phyloP scores from a whole-genome alignment of 148 eudicot species.

The Diospyros lotus region DNA sequence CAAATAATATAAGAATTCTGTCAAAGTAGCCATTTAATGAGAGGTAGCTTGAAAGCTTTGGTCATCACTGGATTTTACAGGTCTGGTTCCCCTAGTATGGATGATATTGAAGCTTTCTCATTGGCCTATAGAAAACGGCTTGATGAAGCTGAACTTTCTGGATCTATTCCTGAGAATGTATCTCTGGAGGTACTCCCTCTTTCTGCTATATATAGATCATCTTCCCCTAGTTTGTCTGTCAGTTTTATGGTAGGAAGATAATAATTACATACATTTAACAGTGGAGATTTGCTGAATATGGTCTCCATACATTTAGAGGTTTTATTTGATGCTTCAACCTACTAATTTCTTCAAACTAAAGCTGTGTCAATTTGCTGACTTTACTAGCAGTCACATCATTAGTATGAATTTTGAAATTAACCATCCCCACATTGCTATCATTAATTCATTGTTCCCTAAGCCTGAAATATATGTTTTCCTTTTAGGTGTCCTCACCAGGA shows the following conservation, averaged over 20 bases:
- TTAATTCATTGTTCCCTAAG: not conserved
- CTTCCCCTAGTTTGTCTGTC: not conserved
- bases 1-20: not conserved
- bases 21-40: not conserved
- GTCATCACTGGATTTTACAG: constrained; percentile 31
- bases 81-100: constrained; percentile 75
- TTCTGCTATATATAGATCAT: not conserved
- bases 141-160: constrained; percentile 68
- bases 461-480: constrained; percentile 12
- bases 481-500: constrained; percentile 90
- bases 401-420: not conserved
- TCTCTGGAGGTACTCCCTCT: constrained; percentile 58
- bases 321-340: not conserved
- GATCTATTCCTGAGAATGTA: constrained; percentile 54
- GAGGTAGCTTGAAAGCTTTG: constrained; percentile 8
- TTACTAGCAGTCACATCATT: not conserved
- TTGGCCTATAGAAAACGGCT: constrained; percentile 51
- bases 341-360: not conserved
- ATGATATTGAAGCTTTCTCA: constrained; percentile 78
- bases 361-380: not conserved
- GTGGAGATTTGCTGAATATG: constrained; percentile 1
- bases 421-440: not conserved
- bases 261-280: not conserved
- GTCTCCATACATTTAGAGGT: not conserved
- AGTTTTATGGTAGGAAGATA: not conserved